Conservation (phyloP, 1,284 basidiomycete genomes). For the Rhodotorula sp. region DNA sequence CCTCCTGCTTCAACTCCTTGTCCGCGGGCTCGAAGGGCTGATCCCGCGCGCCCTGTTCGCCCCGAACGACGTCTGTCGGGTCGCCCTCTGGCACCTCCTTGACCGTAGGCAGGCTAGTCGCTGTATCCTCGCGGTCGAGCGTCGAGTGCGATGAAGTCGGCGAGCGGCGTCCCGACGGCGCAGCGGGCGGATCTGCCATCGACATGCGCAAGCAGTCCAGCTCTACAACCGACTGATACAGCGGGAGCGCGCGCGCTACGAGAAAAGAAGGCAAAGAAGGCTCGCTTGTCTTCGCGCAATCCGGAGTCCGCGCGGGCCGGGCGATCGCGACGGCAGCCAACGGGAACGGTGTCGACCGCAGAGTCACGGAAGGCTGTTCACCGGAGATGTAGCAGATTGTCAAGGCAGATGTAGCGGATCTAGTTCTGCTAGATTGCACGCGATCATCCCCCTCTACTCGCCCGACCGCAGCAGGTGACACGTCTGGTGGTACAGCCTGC, state of each 20-base stretch:
- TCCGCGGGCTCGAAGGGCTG: background rate
- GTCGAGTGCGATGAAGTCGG: background rate
- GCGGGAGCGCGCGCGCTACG: too few relatives aligned
- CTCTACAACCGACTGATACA: too few relatives aligned
- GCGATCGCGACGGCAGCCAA: too few relatives aligned
- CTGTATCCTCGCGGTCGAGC: background rate
- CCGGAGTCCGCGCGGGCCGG: too few relatives aligned
- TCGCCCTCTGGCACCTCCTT: background rate
- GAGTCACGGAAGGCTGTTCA: too few relatives aligned
- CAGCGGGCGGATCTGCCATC: background rate
- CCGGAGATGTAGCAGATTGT: too few relatives aligned
- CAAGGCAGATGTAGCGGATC: too few relatives aligned
- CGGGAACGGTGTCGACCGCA: too few relatives aligned
- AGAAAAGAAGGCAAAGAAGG: too few relatives aligned
- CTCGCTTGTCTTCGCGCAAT: too few relatives aligned
- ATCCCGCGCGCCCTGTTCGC: background rate
- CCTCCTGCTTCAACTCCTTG: background rate
- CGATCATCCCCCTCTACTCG: background rate
- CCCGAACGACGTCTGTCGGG: background rate
- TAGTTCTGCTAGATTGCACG: background rate
- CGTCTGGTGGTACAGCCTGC: slow-evolving; percentile 31
- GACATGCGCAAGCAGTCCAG: too few relatives aligned
- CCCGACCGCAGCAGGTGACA: slow-evolving; percentile 25
- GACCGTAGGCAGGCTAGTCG: background rate
- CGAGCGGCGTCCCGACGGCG: background rate